Evolutionary conservation across 139 green algal species (phyloP).

Genomic region (Chlorella sorokiniana): DNA sequence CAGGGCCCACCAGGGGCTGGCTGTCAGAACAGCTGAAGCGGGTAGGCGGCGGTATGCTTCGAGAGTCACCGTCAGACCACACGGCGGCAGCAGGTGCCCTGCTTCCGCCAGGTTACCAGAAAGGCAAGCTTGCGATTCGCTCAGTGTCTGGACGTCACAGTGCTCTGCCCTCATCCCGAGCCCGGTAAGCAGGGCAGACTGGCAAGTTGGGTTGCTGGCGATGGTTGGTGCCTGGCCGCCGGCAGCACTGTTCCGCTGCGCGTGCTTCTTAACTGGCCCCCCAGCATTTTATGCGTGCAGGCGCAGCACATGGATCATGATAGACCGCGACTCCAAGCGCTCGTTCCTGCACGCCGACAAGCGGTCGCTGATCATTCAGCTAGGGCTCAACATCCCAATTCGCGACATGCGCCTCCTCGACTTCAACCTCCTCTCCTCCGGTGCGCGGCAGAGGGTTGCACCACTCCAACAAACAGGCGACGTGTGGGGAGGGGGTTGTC

Average conservation of each 20-base stretch:
- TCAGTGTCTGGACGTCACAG: background rate
- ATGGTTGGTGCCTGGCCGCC: no score
- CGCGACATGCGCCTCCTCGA: conserved; percentile 88
- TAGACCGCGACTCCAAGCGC: conserved; percentile 52
- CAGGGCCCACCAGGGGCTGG: background rate
- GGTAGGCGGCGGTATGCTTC: background rate
- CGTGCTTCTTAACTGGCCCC: no score
- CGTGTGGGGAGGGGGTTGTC: no score
- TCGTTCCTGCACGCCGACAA: conserved; percentile 77
- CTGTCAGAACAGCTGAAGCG: conserved; percentile 17
- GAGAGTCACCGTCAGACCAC: background rate
- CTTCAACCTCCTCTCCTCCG: conserved; percentile 52
- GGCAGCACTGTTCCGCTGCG: no score
- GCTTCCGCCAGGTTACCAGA: background rate
- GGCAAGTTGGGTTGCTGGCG: no score
- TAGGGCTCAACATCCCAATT: conserved; percentile 78
- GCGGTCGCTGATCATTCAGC: conserved; percentile 69
- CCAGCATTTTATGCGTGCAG: conserved; percentile 19
- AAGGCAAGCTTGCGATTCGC: background rate
- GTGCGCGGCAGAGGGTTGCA: conserved; percentile 5
- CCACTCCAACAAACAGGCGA: no score
- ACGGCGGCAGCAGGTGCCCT: background rate
- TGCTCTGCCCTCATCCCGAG: background rate
- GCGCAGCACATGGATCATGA: conserved; percentile 56
- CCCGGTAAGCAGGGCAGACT: no score